Conservation (phyloP, 768 basidiomycete genomes). For the Lactifluus hygrophoroides region DNA sequence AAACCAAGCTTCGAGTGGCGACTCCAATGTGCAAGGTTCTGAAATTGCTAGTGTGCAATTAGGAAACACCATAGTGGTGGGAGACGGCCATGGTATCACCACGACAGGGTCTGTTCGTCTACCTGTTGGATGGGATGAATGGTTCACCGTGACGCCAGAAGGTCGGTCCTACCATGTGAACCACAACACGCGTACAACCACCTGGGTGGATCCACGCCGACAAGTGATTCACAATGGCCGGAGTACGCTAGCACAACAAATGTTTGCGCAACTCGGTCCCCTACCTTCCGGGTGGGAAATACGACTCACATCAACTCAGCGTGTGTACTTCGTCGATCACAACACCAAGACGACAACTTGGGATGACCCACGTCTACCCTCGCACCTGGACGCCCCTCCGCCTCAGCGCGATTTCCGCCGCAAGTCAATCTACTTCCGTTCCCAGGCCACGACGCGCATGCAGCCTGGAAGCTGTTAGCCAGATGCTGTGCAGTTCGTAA, state of each 20-base stretch:
- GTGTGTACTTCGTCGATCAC: constrained; percentile 99
- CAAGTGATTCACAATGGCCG: too few relatives aligned
- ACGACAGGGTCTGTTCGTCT: too few relatives aligned
- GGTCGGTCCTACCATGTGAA: constrained; percentile 99
- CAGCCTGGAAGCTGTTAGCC: constrained; percentile 98
- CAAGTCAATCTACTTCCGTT: constrained; percentile 99
- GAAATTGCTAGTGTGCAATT: too few relatives aligned
- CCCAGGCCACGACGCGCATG: constrained; percentile 94
- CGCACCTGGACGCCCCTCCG: too few relatives aligned
- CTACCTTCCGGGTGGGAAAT: constrained; percentile 99
- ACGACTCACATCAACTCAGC: constrained; percentile 97
- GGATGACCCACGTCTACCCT: too few relatives aligned
- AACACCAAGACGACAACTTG: constrained; percentile 99
- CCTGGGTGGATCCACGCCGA: constrained; percentile 99
- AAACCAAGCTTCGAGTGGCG: constrained; percentile 49
- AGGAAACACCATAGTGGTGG: too few relatives aligned
- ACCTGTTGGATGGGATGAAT: constrained; percentile 98
- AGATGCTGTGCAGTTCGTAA: too few relatives aligned
- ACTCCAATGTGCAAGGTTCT: constrained; percentile 36
- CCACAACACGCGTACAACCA: constrained; percentile 97
- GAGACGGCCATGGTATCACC: too few relatives aligned
- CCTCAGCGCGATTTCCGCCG: constrained; percentile 97
- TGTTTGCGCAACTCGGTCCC: constrained; percentile 93
- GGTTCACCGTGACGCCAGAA: constrained; percentile 96
- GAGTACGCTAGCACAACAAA: constrained; percentile 84